A percentile compares a stretch with the other conserved stretches of the same genome.
Evolutionary conservation across 495 filamentous ascomycete species (phyloP).

Genomic region (Xylaria longipes): DNA sequence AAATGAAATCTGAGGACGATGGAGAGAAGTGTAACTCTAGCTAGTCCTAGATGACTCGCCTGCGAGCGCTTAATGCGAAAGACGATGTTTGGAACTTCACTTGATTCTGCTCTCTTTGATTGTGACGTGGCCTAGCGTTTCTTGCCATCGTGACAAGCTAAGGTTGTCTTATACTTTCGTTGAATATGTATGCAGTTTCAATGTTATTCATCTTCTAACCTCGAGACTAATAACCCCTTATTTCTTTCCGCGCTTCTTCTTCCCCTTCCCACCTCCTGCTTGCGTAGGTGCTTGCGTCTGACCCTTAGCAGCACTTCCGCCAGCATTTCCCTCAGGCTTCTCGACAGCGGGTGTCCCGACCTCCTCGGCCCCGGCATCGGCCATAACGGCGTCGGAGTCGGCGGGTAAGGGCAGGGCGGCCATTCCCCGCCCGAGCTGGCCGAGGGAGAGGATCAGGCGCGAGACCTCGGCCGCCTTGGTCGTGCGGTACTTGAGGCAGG

Average conservation of each 20-base stretch:
- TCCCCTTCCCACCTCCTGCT: conserved; percentile 42
- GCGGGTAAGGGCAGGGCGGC: conserved; percentile 63
- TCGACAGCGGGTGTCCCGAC: conserved; percentile 41
- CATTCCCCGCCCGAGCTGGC: conserved; percentile 68
- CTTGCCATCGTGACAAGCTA: background rate
- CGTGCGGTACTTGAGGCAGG: conserved; percentile 87
- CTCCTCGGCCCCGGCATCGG: conserved; percentile 44
- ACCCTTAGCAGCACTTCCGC: conserved; percentile 35
- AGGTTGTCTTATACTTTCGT: background rate
- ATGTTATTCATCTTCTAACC: background rate
- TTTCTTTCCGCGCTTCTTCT: conserved; percentile 65
- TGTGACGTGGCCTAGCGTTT: background rate
- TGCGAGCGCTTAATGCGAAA: conserved; percentile 21
- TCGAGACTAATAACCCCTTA: background rate
- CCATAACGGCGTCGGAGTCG: conserved; percentile 47
- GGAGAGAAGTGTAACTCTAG: conserved; percentile 15
- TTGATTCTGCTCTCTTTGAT: background rate
- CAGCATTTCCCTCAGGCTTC: conserved; percentile 37
- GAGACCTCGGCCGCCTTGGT: conserved; percentile 90
- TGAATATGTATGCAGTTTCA: background rate
- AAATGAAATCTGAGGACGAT: background rate
- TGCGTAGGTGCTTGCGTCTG: conserved; percentile 23
- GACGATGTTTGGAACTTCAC: conserved; percentile 13
- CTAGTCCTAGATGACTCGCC: background rate
- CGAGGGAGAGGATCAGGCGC: conserved; percentile 76